Evolutionary conservation across 2,329 filamentous ascomycete species (phyloP).

Genomic region (Botryotinia convoluta): DNA sequence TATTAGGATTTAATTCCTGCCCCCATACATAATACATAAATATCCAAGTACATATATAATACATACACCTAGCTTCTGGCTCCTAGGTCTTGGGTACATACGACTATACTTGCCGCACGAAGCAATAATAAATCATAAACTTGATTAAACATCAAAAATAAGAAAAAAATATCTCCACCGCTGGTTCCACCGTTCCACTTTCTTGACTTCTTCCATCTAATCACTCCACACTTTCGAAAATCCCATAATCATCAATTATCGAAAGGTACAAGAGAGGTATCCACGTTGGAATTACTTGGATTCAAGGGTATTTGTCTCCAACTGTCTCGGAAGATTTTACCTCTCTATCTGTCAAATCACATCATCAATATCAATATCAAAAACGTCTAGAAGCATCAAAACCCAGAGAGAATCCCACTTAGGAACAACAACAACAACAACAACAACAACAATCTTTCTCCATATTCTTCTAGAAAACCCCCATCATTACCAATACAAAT

Average conservation of each 20-base stretch:
- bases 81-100: neutral
- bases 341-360: constrained; percentile 12
- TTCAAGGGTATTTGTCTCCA: neutral
- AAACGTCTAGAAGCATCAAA: neutral
- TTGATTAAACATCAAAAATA: neutral
- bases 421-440: constrained; percentile 3
- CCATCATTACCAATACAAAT: neutral
- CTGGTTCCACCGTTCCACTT: constrained; percentile 8
- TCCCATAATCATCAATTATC: neutral
- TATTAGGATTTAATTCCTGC: neutral
- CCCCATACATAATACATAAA: neutral
- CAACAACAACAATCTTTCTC: neutral
- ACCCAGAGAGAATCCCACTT: neutral
- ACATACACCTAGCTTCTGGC: neutral
- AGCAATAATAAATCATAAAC: constrained; percentile 1
- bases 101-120: neutral
- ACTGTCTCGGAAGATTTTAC: constrained; percentile 4
- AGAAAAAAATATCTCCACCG: neutral
- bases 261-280: neutral
- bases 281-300: neutral
- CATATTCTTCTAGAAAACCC: neutral
- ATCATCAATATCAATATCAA: neutral
- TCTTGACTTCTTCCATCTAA: neutral
- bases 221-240: constrained; percentile 10
- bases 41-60: neutral